phyloP scores from a whole-genome alignment of 2,329 filamentous ascomycete genomes.

The Fusarium pseudonygamai region DNA sequence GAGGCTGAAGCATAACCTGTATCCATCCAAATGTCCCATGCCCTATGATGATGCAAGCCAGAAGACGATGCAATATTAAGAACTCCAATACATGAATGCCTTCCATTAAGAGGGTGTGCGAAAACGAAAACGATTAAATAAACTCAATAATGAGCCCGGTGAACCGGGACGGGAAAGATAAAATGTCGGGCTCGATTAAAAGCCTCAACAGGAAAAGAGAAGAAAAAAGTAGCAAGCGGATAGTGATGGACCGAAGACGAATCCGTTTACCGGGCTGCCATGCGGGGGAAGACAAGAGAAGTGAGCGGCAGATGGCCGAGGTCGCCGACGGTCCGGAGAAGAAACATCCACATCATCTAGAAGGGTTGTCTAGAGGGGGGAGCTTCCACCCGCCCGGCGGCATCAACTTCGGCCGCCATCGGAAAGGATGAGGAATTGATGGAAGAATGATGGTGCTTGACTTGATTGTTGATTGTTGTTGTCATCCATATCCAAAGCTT shows the following conservation, averaged over 20 bases:
- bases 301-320: constrained; percentile 13
- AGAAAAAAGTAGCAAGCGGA: neutral
- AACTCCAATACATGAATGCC: constrained; percentile 30
- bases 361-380: constrained; percentile 2
- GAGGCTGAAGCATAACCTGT: constrained; percentile 33
- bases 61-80: constrained; percentile 9
- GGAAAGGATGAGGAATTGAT: constrained; percentile 21
- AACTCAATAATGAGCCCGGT: constrained; percentile 6
- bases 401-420: constrained; percentile 25
- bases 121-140: constrained; percentile 26
- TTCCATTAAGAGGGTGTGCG: constrained; percentile 15
- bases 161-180: neutral
- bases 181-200: constrained; percentile 16
- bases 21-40: constrained; percentile 24
- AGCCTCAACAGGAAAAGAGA: constrained; percentile 3
- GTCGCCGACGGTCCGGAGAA: constrained; percentile 23
- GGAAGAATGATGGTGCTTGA: constrained; percentile 2
- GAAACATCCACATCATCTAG: constrained; percentile 7
- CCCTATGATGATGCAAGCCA: constrained; percentile 17
- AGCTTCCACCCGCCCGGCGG: constrained; percentile 30
- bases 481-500: constrained; percentile 27
- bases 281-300: constrained; percentile 23
- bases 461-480: constrained; percentile 26
- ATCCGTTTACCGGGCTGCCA: constrained; percentile 12
- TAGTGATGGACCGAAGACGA: constrained; percentile 13